phyloP scores from a whole-genome alignment of 192 early-diverging fungal species.

The Coemansia aciculifera region DNA sequence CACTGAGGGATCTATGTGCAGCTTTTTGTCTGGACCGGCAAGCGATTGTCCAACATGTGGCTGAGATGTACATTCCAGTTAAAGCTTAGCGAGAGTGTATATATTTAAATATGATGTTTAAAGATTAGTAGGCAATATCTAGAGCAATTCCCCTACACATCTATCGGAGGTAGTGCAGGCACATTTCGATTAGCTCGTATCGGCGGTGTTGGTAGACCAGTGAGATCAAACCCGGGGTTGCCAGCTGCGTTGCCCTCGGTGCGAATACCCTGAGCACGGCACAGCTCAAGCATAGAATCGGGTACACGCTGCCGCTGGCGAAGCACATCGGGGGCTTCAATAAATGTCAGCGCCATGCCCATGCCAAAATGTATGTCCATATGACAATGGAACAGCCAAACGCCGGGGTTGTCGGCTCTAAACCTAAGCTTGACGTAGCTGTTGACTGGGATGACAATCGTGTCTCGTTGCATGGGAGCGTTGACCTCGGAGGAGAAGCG shows the following conservation, averaged over 20 bases:
- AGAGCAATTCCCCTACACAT: too few species aligned
- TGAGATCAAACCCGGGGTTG: conserved; percentile 62
- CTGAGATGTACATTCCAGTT: background rate
- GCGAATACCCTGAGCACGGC: conserved; percentile 57
- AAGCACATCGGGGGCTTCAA: conserved; percentile 67
- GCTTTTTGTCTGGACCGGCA: background rate
- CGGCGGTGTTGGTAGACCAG: conserved; percentile 43
- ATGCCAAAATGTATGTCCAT: conserved; percentile 54
- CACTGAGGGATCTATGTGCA: background rate
- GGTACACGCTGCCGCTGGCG: conserved; percentile 40
- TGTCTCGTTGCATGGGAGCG: conserved; percentile 68
- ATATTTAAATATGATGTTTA: background rate
- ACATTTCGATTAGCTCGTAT: conserved; percentile 1
- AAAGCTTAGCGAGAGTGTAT: background rate
- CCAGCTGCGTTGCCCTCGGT: conserved; percentile 71
- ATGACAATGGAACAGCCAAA: conserved; percentile 85
- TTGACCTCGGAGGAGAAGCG: background rate
- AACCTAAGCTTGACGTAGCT: conserved; percentile 69
- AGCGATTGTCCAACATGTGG: background rate
- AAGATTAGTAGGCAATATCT: background rate
- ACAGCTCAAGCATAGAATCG: conserved; percentile 56
- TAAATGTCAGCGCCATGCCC: conserved; percentile 68
- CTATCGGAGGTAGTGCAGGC: too few species aligned
- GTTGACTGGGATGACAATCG: conserved; percentile 59
- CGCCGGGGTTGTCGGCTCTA: conserved; percentile 74